Percentiles rank a stretch among this genome's conserved stretches.
Evolutionary conservation across 176 grass and related monocot species (phyloP).

Genomic region (Rhynchospora tenuis): DNA sequence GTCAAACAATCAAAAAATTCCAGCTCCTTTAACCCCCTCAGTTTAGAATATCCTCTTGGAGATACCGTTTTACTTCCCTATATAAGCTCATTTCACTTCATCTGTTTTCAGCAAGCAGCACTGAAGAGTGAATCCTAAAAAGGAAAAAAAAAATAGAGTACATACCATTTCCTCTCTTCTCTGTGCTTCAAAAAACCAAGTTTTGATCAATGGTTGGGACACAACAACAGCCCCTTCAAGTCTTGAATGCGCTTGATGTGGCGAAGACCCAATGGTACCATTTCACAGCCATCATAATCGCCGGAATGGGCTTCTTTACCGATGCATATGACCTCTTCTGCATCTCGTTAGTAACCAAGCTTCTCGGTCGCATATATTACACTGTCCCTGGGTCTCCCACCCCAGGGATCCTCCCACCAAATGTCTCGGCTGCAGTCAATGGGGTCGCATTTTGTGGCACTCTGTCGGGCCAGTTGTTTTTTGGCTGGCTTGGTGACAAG

Average conservation of each 20-base stretch:
- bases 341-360: slow-evolving; percentile 65
- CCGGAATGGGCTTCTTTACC: slow-evolving; percentile 42
- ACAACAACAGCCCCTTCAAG: slow-evolving; percentile 31
- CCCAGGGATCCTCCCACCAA: slow-evolving; percentile 44
- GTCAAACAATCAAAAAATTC: not conserved
- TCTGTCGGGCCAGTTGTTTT: slow-evolving; percentile 69
- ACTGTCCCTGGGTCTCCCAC: slow-evolving; percentile 26
- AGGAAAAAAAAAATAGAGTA: too few relatives aligned
- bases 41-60: not conserved
- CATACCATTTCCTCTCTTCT: not conserved
- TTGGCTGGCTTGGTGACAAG: slow-evolving; percentile 90
- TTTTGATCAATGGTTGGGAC: slow-evolving; percentile 23
- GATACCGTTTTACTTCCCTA: not conserved
- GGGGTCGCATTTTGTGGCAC: slow-evolving; percentile 64
- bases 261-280: slow-evolving; percentile 83
- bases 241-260: slow-evolving; percentile 42
- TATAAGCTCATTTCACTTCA: not conserved
- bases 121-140: not conserved
- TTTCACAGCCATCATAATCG: slow-evolving; percentile 63
- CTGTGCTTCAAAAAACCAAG: not conserved
- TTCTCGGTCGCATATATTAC: slow-evolving; percentile 76
- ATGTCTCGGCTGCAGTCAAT: slow-evolving; percentile 57
- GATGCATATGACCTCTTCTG: slow-evolving; percentile 46
- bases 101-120: not conserved
- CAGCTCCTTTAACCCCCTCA: not conserved